These are phyloP conservation scores for Wickerhamiella pararugosa DNA, from an alignment of 1,139 yeast genomes.

Conservation along the genomic window DNA sequence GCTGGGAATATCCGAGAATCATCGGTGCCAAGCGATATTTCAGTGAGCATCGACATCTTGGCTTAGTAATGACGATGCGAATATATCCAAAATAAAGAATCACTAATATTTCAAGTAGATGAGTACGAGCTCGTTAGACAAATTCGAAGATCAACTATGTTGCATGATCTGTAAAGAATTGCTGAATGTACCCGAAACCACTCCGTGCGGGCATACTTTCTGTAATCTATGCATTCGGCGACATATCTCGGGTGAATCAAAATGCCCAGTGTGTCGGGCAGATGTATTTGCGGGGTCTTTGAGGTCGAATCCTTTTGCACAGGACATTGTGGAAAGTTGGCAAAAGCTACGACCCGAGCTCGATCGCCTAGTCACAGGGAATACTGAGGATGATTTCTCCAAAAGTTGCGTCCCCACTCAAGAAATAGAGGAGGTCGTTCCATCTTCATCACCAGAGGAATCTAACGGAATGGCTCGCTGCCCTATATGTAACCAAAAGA, in stretches of 20 bases:
- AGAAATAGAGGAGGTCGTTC: neutral
- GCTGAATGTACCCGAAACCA: constrained; percentile 65
- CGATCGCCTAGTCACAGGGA: constrained; percentile 4
- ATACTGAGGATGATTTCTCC: neutral
- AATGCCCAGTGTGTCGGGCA: constrained; percentile 70
- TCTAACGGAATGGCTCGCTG: constrained; percentile 26
- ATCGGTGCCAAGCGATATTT: constrained; percentile 5
- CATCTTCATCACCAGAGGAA: neutral
- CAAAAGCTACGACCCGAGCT: constrained; percentile 22
- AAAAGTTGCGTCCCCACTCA: neutral
- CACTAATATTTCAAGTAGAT: too few species aligned
- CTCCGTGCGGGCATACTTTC: constrained; percentile 80
- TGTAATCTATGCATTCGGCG: constrained; percentile 82
- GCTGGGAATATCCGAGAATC: neutral
- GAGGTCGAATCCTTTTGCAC: constrained; percentile 54
- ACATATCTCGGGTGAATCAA: constrained; percentile 40
- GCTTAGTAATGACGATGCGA: too few species aligned
- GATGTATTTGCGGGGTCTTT: constrained; percentile 60
- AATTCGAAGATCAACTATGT: constrained; percentile 55
- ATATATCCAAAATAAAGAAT: too few species aligned
- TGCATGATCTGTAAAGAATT: constrained; percentile 91
- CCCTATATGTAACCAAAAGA: constrained; percentile 49
- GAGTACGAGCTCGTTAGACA: constrained; percentile 24
- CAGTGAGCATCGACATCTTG: constrained; percentile 1
- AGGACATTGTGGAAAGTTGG: constrained; percentile 52